Percentiles rank a stretch among this genome's conserved stretches.
Evolutionary conservation across 2,329 filamentous ascomycete genomes (phyloP).

Genomic region (Aciculosporium take): DNA sequence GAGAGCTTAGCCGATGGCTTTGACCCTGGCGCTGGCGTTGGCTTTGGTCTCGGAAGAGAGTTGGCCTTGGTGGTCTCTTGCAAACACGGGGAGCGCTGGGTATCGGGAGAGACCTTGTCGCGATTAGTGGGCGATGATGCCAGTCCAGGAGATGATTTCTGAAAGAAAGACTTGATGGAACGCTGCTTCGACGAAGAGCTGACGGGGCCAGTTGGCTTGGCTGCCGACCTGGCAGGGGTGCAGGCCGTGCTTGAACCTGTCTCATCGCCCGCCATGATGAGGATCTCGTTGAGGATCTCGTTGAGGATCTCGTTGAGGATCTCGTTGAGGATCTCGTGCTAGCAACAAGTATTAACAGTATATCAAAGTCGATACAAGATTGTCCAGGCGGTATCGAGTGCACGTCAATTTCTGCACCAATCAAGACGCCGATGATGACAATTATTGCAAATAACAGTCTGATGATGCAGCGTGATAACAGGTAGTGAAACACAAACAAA

Average conservation of each 20-base stretch:
- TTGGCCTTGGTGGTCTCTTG: constrained; percentile 29
- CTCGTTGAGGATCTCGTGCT: too few relatives aligned
- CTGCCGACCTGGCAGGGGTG: constrained; percentile 4
- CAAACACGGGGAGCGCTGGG: constrained; percentile 20
- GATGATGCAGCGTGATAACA: neutral
- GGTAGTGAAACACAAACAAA: neutral
- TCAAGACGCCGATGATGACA: neutral
- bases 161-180: constrained; percentile 31
- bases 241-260: constrained; percentile 3
- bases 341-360: neutral
- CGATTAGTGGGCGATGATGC: constrained; percentile 19
- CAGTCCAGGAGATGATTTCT: constrained; percentile 24
- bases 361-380: neutral
- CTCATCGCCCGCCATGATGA: constrained; percentile 5
- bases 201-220: constrained; percentile 4
- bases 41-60: constrained; percentile 23
- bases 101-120: constrained; percentile 19
- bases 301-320: too few relatives aligned
- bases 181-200: constrained; percentile 25
- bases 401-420: neutral
- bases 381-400: neutral
- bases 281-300: too few relatives aligned
- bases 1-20: constrained; percentile 30
- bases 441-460: neutral
- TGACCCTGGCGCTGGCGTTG: constrained; percentile 16